Evolutionary conservation across 805 yeast species (phyloP), one percentile per base, ranked within the genome.

Genomic region (Pichia eremophila): DNA sequence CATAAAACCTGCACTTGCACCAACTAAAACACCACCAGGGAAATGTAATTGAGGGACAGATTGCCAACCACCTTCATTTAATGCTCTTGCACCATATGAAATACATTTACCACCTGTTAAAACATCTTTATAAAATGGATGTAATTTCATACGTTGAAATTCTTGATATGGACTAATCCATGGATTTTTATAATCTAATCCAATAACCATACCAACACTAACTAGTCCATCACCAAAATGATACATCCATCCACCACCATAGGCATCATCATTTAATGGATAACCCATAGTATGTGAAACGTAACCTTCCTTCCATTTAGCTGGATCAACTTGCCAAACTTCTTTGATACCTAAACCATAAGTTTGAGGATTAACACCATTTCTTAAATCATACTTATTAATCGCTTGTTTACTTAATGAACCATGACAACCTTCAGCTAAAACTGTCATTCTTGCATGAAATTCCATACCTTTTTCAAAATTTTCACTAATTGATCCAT

Each of bases 341-440:
- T 93, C 99, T 64, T 93, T 93, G 49, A 93, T 75, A 37, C 99
- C 99, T 25, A 93, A 65, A 12, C 99, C 99, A 66, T 93, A 93
- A 0, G 98, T 89, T 69, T 93, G 99, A 18, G 81, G 81, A 45
- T 77, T 73, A 45, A 74, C 71, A 32, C 77, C 75, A 44, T 74
- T 72, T 49, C 97, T 77, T 51, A 93, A 68, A 40, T 81, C 72
- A 65, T 68, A 91, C 57, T 81, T 78, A 46, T 74, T 69, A 46
- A 91, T 83, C 0, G 79, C 82, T 60, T 84, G 77, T 62, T 93
- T 91, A 12, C 90, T 73, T 46, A 93, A 70, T 1, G 96, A 89
- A 0, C 99, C 99, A 66, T 90, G 98, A 62, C 99, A 93, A n/a
- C 99, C 99, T 68, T 93, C 99, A 6, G 96, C 96, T 32, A 93